Evolutionary conservation across 2,329 filamentous ascomycete species (phyloP), one percentile per base, ranked within the genome.

Genomic region (Cercospora citrullina): DNA sequence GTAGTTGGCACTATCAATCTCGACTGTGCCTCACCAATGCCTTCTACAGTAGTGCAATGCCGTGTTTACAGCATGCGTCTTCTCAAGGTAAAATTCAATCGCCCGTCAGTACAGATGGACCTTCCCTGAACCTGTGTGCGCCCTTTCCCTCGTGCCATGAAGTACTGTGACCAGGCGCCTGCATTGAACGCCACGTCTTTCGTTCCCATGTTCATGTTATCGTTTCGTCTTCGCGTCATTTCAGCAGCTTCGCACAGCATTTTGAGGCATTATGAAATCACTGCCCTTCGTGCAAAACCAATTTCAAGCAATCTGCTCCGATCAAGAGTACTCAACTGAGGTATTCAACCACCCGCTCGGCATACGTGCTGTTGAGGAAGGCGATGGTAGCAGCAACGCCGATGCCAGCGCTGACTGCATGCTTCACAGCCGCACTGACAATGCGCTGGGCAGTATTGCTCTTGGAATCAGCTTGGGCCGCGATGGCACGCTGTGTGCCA

Each of bases 291-390:
- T 28, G 48, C 48, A 8, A 55, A 55, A 26, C 48, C 48, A 12
- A 12, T 28, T 23, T 5, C 18, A n/a, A 28, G 62, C 21, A 30
- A 30, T 45, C 14, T 36, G 26, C 16, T 10, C n/a, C n/a, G 23
- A 30, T n/a, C 4, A 7, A 18, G 21, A 21, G 31, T 28, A n/a
- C 12, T 71, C 64, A 74, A 21, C 57, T 65, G 28, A 74, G 60
- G 48, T 71, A 74, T 28, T 75, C 68, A 9, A 74, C 69, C n/a
- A 74, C 51, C 39, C 65, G 69, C 66, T 74, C 66, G 33, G 72
- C 73, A 55, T 72, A 71, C 8, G 74, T 67, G 66, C 73, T 75
- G 45, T 68, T 71, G 23, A 77, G 65, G 65, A 77, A 75, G 5
- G 73, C 73, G 30, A 74, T 60, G 18, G 69, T 71, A 26, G 71